Evolutionary conservation across 2,329 filamentous ascomycete species (phyloP), one percentile per base, ranked within the genome.

Genomic region (Fusarium continuum): DNA sequence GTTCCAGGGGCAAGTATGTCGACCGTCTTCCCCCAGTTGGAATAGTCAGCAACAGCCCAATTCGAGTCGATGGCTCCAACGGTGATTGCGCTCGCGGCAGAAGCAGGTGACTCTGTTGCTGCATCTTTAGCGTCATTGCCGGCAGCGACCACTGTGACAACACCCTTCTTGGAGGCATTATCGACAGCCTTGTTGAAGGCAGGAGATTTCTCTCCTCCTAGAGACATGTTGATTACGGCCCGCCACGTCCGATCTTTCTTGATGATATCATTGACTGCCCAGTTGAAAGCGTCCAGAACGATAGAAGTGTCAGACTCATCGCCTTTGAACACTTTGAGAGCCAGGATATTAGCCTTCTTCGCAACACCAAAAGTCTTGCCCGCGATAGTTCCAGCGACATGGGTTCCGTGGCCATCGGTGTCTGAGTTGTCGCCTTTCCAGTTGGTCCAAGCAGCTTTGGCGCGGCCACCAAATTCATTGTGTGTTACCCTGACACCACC

Each of bases 1-100:
- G 76, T 72, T 5, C 81, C 81, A 0, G 81, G 80, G 0, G 79
- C 81, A 43, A 82, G 78, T 43, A 83, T 71, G 40, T 83, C 79
- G 4, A 83, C 72, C 3, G 71, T 55, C 4, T 64, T 32, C 14
- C 82, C 82, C 29, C 72, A 83, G 74, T 84, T 84, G 50, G 78
- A 81, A 69, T 77, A 82, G 1, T 57, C 62, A 4, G 78, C 75
- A 3, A 72, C 68, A 9, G 45, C 47, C 65, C 79, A 75, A 11
- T 67, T 59, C 6, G 65, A 61, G 40, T 78, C 75, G 25, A 72
- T 65, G 2, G 70, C 71, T 4, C 71, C 73, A 17, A 74, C 73
- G 1, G 72, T 71, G 8, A 75, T 59, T 4, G 66, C 65, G 4
- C 56, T 63, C 3, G 61, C 51, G 0, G 70, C 68, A 5, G 70